These are phyloP conservation scores for Diaporthe eres DNA, from an alignment of 2,329 filamentous ascomycete species.

Conservation along the genomic window DNA sequence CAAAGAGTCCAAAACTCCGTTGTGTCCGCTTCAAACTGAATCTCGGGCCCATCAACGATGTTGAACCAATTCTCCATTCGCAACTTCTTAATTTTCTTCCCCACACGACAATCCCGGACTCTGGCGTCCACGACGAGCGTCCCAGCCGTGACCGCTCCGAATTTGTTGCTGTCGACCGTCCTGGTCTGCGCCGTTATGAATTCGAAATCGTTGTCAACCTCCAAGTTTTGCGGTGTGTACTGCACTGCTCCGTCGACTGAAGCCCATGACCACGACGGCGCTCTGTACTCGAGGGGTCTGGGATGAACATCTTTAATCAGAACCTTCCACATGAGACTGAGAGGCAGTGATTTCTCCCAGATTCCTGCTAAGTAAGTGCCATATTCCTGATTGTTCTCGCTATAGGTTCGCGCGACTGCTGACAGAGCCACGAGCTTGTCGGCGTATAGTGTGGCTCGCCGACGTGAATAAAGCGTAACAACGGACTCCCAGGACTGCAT, in stretches of 20 bases:
- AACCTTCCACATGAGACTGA: neutral
- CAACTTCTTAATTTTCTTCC: neutral
- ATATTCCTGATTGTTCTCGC: neutral
- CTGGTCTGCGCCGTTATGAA: neutral
- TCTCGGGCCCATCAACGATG: neutral
- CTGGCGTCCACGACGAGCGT: neutral
- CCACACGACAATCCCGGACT: neutral
- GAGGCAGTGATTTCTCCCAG: neutral
- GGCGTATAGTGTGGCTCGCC: neutral
- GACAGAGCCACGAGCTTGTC: slow-evolving; percentile 1
- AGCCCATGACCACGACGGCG: slow-evolving; percentile 2
- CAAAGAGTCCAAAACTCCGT: neutral
- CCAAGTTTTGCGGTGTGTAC: too few relatives aligned
- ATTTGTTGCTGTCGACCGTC: neutral
- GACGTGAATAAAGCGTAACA: neutral
- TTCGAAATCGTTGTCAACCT: neutral
- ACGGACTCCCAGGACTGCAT: neutral
- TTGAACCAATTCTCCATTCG: too few relatives aligned
- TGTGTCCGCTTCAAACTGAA: neutral
- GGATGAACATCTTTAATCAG: rapidly evolving
- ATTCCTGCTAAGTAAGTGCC: neutral
- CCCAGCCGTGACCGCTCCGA: neutral
- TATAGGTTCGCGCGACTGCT: neutral
- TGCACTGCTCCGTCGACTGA: neutral
- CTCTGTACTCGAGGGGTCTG: neutral